Evolutionary conservation across 345 rosid genomes (phyloP), one percentile per base, ranked within the genome.

Genomic region (Pugionium cornutum): DNA sequence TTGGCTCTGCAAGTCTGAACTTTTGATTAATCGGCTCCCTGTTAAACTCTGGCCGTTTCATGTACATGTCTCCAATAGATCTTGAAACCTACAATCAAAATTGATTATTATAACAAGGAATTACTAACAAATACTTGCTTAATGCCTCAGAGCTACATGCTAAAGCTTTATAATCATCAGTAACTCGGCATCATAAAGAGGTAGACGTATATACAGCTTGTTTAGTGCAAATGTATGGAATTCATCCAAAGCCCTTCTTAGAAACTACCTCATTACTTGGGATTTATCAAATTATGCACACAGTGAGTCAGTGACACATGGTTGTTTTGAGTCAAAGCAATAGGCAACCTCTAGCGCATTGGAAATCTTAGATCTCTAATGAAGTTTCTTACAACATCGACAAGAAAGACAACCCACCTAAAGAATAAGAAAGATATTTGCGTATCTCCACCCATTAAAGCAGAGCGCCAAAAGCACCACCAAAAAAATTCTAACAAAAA

Each of bases 1-100:
- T 84, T 67, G 98, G 91, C 58, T 87, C 87, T 9, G 96, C 82
- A 69, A 87, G 78, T 74, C 91, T 83, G 78, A 89, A 89, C 81
- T 89, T 92, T 32, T 58, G 80, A 27, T 69, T 66, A 56, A 89
- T 78, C 2, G 86, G 90, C 64, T 84, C 95, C 72, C 50, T 74
- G 80, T 89, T 89, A 69, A 53, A 91, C 76, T 49, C 82, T 0
- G 71, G 79, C 40, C 84, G 78, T 77, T 92, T 92, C 98, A 89
- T 75, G 75, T 92, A 92, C 47, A 87, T 81, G 35, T 91, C 95
- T 7, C 98, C 95, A 11, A 91, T 85, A 35, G 98, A 84, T 76
- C 86, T 83, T 44, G 96, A 92, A 73, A 92, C 89, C 95, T 92
- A 83, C 78, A 74, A 54, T 10, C 46, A 72, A 53, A 45, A 1